Evolutionary conservation across 148 eudicot genomes (phyloP), one percentile per base, ranked within the genome.

Genomic region (Rhododendron ovatum): DNA sequence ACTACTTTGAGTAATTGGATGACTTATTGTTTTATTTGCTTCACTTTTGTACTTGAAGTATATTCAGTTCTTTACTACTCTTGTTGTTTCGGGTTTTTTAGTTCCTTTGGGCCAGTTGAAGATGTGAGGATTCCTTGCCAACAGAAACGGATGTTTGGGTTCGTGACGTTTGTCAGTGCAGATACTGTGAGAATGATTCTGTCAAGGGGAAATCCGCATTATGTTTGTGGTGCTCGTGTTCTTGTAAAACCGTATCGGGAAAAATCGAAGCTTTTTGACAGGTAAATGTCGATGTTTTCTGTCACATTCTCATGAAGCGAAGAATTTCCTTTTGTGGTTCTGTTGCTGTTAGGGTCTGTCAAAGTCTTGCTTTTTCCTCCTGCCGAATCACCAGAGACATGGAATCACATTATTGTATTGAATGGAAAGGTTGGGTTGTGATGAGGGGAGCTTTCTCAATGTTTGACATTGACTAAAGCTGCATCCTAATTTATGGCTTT

Each of bases 51-150:
- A 18, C 59, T 4, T 45, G 14, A 73, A 24, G 71, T 1, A 0
- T 73, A 24, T 14, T 82, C 45, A n/a, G 28, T 63, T 12, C 83
- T 82, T 17, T 55, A 37, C 41, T 37, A 24, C 7, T 17, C 14
- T 41, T 61, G 28, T 24, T n/a, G 18, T 81, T 59, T 82, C 37
- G 74, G 81, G 53, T 78, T 85, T 71, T 81, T 74, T 84, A 92
- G 94, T 87, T 67, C 88, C 28, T 91, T 88, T 82, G 94, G 94
- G 28, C 83, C 55, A 0, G 94, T 92, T 30, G 89, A 90, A 80
- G 94, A 92, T 65, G 94, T 92, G 37, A 86, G 94, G 78, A 90
- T 92, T 65, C 94, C 94, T n/a, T 89, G 94, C 87, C 94, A 90
- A 84, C 89, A 88, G 76, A 86, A 86, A 82, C 89, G 94, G 83